Evolutionary conservation across 202 grass and related monocot genomes (phyloP).

Genomic region (Schoenoplectus tabernaemontani): DNA sequence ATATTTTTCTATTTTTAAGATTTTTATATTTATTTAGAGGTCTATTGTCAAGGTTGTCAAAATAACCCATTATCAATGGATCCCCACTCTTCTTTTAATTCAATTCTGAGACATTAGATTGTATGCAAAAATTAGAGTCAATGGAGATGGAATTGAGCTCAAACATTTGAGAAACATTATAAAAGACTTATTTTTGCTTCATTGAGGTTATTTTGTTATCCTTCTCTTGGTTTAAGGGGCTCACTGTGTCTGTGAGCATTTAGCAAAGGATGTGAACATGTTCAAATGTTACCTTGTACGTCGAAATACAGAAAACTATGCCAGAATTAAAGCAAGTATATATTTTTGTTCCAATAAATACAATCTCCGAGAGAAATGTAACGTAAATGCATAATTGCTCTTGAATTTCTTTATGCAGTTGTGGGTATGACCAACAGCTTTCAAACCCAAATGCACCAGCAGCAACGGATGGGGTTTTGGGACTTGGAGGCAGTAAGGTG

Average conservation of each 20-base stretch:
- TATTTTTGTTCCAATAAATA: not conserved
- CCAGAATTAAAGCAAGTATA: not conserved
- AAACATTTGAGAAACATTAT: not conserved
- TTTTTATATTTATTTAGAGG: too few relatives aligned
- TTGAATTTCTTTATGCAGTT: conserved; percentile 36
- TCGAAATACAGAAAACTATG: not conserved
- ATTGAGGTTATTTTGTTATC: not conserved
- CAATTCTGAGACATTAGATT: not conserved
- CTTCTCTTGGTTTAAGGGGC: not conserved
- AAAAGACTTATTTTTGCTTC: not conserved
- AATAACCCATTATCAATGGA: too few relatives aligned
- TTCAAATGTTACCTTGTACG: not conserved
- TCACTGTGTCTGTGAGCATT: not conserved
- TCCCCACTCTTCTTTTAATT: not conserved
- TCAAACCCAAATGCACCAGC: conserved; percentile 27
- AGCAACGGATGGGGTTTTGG: conserved; percentile 63
- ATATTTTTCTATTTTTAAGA: too few relatives aligned
- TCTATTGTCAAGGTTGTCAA: too few relatives aligned
- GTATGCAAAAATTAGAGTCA: not conserved
- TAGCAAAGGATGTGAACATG: not conserved
- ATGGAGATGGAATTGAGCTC: not conserved
- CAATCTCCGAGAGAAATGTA: not conserved
- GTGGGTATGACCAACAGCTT: conserved; percentile 83
- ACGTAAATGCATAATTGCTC: not conserved
- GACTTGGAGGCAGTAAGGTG: conserved; percentile 57